Evolutionary conservation across 306 rosid species (phyloP), one percentile per base, ranked within the genome.

Genomic region (Parietaria judaica): DNA sequence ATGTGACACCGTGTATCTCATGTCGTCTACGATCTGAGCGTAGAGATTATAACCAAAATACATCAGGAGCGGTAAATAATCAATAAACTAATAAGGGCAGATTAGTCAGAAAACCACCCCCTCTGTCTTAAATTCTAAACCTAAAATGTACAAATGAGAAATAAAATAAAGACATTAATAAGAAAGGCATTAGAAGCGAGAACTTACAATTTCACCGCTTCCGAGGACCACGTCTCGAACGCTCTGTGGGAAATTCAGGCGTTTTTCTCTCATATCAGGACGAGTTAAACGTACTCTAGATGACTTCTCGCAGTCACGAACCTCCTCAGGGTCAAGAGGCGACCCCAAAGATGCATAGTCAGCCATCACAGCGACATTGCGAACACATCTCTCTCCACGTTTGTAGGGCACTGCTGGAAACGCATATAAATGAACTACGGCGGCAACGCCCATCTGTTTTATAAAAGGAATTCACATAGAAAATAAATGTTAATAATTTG

Each of bases 311-410:
- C 79, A 84, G 66, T 94, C 97, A 65, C 61, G 83, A 70, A 94
- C 94, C 84, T 94, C 99, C n/a, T 80, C 86, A 34, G 94, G 97
- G 72, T 88, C 99, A 46, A 88, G 99, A 69, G 85, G 86, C 44
- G 90, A 9, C 61, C 95, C 97, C 45, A 89, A 54, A 13, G 97
- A 84, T 41, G 99, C 99, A 69, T 88, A 94, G 76, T 94, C 90
- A 45, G 86, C 71, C 90, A 94, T 71, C 58, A 94, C 97, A 16
- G 95, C 84, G 36, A 89, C 99, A 76, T 94, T 84, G 46, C 97
- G 97, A 38, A 94, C 90, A 66, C 99, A 94, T 83, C 99, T 76
- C 71, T 94, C 97, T 67, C 99, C 99, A 52, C 94, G 89, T 71
- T 84, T 88, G 83, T 94, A 94, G 73, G 99, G 99, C 58, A 76